Conservation (phyloP, 352 stramenopile species). For the Pythium guiyangense region DNA sequence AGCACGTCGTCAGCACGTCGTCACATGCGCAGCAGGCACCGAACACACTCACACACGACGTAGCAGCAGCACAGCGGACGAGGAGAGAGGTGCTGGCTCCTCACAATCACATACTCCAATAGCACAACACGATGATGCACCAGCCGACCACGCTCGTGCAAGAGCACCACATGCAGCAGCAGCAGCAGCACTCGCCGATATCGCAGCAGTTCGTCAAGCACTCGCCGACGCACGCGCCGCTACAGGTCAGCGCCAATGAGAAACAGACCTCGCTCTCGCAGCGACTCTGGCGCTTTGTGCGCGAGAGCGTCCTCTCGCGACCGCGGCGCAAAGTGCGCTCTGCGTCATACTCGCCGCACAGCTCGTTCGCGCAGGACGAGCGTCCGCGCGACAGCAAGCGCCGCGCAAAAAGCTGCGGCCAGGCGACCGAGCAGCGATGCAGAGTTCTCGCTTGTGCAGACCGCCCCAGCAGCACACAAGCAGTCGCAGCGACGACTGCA, state of each 20-base stretch:
- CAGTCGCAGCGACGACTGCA: neutral
- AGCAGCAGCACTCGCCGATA: neutral
- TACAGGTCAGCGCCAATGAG: neutral
- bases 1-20: neutral
- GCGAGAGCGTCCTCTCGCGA: slow-evolving; percentile 1
- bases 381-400: slow-evolving; percentile 7
- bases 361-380: neutral
- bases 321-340: slow-evolving; percentile 10
- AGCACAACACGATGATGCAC: slow-evolving; percentile 3
- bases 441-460: neutral
- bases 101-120: neutral
- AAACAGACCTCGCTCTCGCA: slow-evolving; percentile 5
- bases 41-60: neutral
- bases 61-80: neutral
- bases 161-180: slow-evolving; percentile 7
- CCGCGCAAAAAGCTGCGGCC: slow-evolving; percentile 10
- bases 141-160: slow-evolving; percentile 3
- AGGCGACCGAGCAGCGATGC: neutral
- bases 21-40: neutral
- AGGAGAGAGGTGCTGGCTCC: neutral
- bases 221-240: neutral
- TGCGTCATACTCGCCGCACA: slow-evolving; percentile 9
- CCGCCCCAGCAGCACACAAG: neutral
- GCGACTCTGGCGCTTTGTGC: slow-evolving; percentile 13
- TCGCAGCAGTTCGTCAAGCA: neutral